A percentile compares a stretch with the other conserved stretches of the same genome.
Evolutionary conservation across 495 filamentous ascomycete genomes (phyloP).

Genomic region (Letharia lupina): DNA sequence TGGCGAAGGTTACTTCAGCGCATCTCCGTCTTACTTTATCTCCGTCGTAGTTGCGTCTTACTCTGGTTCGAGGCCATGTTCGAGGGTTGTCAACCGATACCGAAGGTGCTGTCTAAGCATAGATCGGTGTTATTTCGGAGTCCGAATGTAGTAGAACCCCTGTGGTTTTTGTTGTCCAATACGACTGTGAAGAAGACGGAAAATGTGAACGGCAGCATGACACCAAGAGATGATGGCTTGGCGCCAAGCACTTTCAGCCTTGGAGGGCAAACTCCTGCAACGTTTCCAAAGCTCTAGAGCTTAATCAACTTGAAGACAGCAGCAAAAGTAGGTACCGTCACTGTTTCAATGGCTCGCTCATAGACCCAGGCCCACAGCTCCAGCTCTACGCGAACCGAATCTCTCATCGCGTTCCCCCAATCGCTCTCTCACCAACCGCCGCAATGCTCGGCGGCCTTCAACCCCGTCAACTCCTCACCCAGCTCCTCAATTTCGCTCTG

Average conservation of each 20-base stretch:
- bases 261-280: conserved; percentile 8
- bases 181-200: no score
- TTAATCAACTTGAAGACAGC: neutral
- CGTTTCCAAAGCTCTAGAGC: conserved; percentile 11
- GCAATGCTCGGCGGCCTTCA: conserved; percentile 7
- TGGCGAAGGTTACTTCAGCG: neutral
- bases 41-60: neutral
- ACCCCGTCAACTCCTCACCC: conserved; percentile 45
- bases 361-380: neutral
- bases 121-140: neutral
- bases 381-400: neutral
- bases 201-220: neutral
- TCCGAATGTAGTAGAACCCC: neutral
- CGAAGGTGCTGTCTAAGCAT: neutral
- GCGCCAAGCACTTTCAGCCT: conserved; percentile 12
- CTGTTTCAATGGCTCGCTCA: conserved; percentile 7
- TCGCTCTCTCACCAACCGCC: neutral
- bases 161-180: no score
- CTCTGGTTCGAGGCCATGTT: neutral
- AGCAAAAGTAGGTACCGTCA: neutral
- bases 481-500: conserved; percentile 89
- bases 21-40: neutral
- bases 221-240: neutral
- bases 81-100: neutral
- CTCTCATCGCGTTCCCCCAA: neutral